Conservation (phyloP, 2,329 filamentous ascomycete species). For the Phaeosphaeriaceae sp. region DNA sequence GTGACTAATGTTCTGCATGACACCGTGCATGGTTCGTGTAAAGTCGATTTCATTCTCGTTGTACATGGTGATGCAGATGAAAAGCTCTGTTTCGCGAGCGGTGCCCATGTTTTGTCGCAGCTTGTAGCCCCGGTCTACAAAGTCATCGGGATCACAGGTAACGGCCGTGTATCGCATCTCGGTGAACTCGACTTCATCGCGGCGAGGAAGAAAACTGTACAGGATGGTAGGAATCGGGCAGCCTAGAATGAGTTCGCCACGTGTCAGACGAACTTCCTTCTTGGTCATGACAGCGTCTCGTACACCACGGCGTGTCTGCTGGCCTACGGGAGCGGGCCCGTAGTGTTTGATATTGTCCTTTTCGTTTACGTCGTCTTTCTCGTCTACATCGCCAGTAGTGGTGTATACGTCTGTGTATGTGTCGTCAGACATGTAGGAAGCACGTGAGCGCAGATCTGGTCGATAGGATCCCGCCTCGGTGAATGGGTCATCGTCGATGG, state of each 20-base stretch:
- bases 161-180: conserved; percentile 99
- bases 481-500: conserved; percentile 75
- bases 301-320: conserved; percentile 86
- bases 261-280: conserved; percentile 95
- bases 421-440: conserved; percentile 58
- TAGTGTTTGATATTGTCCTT: conserved; percentile 85
- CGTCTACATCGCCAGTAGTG: conserved; percentile 59
- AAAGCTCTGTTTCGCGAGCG: conserved; percentile 87
- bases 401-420: conserved; percentile 7
- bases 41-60: conserved; percentile 98
- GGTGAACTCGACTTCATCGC: conserved; percentile 95
- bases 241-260: conserved; percentile 95
- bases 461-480: conserved; percentile 65
- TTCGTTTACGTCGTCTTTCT: too few species aligned
- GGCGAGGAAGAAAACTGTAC: conserved; percentile 92
- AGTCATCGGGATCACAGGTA: conserved; percentile 97
- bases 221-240: conserved; percentile 99
- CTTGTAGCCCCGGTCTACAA: conserved; percentile 86
- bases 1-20: conserved; percentile 97
- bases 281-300: conserved; percentile 86
- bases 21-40: conserved; percentile 96
- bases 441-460: conserved; percentile 66
- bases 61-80: conserved; percentile 99
- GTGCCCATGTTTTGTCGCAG: conserved; percentile 91
- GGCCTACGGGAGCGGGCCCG: conserved; percentile 83